Percentiles rank a stretch among this genome's conserved stretches.
phyloP scores from a whole-genome alignment of 495 filamentous ascomycete species.

The Lasiosphaeria miniovina region DNA sequence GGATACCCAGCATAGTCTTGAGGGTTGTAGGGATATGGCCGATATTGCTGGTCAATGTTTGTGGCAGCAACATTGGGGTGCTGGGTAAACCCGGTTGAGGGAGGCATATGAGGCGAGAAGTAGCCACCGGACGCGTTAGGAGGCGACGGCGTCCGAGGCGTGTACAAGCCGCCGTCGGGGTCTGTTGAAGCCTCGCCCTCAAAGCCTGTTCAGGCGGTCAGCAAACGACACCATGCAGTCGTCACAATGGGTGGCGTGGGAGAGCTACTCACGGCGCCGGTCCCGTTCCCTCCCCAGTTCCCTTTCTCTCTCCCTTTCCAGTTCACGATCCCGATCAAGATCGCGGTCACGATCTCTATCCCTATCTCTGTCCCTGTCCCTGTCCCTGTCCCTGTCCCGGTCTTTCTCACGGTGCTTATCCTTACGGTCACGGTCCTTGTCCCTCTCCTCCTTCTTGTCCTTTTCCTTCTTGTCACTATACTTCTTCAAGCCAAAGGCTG shows the following conservation, averaged over 20 bases:
- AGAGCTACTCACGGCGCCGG: conserved; percentile 31
- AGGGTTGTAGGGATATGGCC: conserved; percentile 32
- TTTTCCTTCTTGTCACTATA: conserved; percentile 55
- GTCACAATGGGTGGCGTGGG: neutral
- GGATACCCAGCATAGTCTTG: conserved; percentile 35
- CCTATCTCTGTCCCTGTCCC: conserved; percentile 18
- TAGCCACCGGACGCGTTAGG: conserved; percentile 52
- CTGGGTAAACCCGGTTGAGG: conserved; percentile 34
- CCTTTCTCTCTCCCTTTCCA: conserved; percentile 16
- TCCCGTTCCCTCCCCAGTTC: conserved; percentile 40
- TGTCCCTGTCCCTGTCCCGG: conserved; percentile 16
- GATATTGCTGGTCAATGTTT: conserved; percentile 30
- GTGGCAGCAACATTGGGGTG: conserved; percentile 37
- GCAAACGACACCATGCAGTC: neutral
- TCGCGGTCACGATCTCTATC: conserved; percentile 19
- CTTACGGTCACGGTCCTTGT: conserved; percentile 26
- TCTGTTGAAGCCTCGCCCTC: conserved; percentile 38
- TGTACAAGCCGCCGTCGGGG: conserved; percentile 33
- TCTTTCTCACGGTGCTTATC: conserved; percentile 22
- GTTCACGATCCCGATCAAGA: conserved; percentile 13
- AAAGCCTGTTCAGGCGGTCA: conserved; percentile 32
- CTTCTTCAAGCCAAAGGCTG: conserved; percentile 75
- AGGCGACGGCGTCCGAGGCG: conserved; percentile 43
- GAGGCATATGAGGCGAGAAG: conserved; percentile 40
- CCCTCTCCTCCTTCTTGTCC: conserved; percentile 31